A percentile compares a stretch with the other conserved stretches of the same genome.
phyloP scores from a whole-genome alignment of 495 filamentous ascomycete species.

The Massariosphaeria phaeospora region DNA sequence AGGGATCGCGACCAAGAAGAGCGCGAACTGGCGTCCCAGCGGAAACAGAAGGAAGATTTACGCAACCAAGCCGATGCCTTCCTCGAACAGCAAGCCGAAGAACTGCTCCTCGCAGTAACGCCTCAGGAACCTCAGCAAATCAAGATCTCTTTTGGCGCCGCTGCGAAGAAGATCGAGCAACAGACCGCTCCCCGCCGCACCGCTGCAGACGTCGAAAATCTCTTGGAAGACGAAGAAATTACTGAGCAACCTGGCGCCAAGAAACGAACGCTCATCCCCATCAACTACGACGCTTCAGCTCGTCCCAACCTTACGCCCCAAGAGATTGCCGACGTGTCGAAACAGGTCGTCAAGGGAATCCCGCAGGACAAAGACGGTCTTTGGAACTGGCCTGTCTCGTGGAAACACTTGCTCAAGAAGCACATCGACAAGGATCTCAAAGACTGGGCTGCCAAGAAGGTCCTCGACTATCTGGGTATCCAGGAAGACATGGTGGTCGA shows the following conservation, averaged over 20 bases:
- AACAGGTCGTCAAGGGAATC: conserved; percentile 82
- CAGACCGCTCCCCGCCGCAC: conserved; percentile 65
- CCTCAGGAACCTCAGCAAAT: conserved; percentile 77
- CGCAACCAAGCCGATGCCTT: conserved; percentile 88
- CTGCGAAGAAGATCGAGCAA: conserved; percentile 71
- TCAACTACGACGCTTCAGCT: conserved; percentile 79
- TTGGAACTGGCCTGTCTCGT: conserved; percentile 88
- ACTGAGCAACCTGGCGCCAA: conserved; percentile 57
- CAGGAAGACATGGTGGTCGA: conserved; percentile 95
- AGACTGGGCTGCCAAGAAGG: conserved; percentile 96
- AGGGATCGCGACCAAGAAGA: conserved; percentile 73
- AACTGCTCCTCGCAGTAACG: conserved; percentile 53
- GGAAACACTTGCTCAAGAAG: conserved; percentile 85
- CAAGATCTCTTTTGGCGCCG: conserved; percentile 88
- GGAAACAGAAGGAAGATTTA: conserved; percentile 70
- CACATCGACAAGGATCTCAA: conserved; percentile 81
- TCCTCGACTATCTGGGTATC: conserved; percentile 91
- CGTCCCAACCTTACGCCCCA: conserved; percentile 70
- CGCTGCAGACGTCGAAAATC: conserved; percentile 85
- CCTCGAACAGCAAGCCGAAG: conserved; percentile 81
- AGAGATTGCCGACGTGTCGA: conserved; percentile 71
- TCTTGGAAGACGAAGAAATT: conserved; percentile 88
- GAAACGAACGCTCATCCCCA: conserved; percentile 80
- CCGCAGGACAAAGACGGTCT: conserved; percentile 80
- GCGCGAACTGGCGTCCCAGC: conserved; percentile 62